A percentile compares a stretch with the other conserved stretches of the same genome.
These are phyloP conservation scores for Coemansia asiatica DNA, from an alignment of 192 early-diverging fungal genomes.

Conservation along the genomic window DNA sequence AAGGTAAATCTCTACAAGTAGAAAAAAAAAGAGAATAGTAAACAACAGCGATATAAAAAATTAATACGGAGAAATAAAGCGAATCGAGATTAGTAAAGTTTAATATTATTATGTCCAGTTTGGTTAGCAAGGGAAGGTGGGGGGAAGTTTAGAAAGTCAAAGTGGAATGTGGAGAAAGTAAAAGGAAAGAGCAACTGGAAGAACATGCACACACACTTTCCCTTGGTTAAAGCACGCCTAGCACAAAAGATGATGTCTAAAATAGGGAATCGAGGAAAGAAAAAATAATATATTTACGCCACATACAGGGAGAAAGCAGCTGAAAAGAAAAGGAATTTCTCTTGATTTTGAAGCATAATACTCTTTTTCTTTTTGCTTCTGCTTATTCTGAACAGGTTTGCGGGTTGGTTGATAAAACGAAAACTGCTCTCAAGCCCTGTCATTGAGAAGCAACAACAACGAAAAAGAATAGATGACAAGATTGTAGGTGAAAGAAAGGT, in stretches of 20 bases:
- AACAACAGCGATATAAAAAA: not conserved
- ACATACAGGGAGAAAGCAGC: not conserved
- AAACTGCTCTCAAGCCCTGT: not conserved
- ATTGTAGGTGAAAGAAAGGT: not conserved
- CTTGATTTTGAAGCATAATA: not conserved
- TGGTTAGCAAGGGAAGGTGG: not conserved
- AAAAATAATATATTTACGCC: not conserved
- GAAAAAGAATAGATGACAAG: not conserved
- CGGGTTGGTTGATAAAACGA: not conserved
- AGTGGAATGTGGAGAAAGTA: not conserved
- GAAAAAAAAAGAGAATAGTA: not conserved
- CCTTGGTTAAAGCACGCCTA: not conserved
- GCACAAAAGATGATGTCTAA: not conserved
- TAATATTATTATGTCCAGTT: not conserved
- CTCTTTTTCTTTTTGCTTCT: not conserved
- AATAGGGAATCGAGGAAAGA: not conserved
- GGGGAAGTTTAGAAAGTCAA: not conserved
- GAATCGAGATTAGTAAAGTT: not conserved
- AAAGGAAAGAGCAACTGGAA: not conserved
- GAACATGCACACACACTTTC: not conserved
- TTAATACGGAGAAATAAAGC: not conserved
- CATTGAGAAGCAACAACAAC: not conserved
- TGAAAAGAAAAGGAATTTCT: conserved; percentile 2
- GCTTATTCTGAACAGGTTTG: not conserved
- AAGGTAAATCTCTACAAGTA: conserved; percentile 16